Conservation (phyloP, 2,329 filamentous ascomycete genomes). For the Colletotrichum eleusines region DNA sequence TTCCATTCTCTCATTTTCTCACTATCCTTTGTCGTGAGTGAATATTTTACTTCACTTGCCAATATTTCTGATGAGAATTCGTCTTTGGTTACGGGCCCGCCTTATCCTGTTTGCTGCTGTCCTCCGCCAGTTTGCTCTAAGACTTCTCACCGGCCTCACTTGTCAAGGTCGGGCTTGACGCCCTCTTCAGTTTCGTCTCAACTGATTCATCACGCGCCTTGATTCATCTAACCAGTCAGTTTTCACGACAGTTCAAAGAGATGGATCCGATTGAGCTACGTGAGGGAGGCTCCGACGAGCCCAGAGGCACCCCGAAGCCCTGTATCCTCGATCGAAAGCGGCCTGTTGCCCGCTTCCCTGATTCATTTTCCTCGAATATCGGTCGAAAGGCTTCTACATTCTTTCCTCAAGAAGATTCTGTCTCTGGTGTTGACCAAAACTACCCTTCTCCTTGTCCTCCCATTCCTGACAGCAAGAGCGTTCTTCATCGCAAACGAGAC, state of each 20-base stretch:
- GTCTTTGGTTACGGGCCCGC: not conserved
- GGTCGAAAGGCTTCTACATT: conserved; percentile 30
- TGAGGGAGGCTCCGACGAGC: not conserved
- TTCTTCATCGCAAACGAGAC: conserved; percentile 33
- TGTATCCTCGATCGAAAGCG: conserved; percentile 40
- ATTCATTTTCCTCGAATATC: conserved; percentile 39
- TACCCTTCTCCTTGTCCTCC: not conserved
- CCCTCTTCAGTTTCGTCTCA: conserved; percentile 1
- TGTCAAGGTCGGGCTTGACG: not conserved
- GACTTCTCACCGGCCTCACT: not conserved
- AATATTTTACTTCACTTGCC: not conserved
- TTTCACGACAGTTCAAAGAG: not conserved
- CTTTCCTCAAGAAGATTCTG: conserved; percentile 4
- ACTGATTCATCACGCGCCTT: not conserved
- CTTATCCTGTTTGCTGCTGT: conserved; percentile 1
- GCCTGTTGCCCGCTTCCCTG: conserved; percentile 31
- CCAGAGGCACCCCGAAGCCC: conserved; percentile 30
- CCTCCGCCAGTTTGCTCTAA: not conserved
- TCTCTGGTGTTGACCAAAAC: conserved; percentile 2
- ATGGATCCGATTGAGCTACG: conserved; percentile 1
- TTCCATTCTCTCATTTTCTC: too few species aligned
- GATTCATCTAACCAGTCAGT: not conserved
- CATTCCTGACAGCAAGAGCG: conserved; percentile 19
- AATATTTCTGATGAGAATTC: not conserved
- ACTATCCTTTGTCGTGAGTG: not conserved